phyloP scores from a whole-genome alignment of 1,139 yeast genomes.

The Keqinozyma sinolaborantium region DNA sequence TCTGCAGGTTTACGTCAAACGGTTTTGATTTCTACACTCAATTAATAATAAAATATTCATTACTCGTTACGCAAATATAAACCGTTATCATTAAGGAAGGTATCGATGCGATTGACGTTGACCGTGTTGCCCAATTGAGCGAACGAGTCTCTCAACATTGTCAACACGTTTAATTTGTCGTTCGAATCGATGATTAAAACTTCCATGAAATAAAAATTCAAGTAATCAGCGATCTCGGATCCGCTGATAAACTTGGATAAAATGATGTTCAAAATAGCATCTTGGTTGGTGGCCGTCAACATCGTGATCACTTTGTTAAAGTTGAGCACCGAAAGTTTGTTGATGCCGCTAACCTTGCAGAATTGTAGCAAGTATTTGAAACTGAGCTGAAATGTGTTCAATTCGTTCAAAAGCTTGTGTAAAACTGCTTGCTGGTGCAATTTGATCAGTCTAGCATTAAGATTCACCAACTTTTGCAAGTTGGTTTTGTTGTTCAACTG shows the following conservation, averaged over 20 bases:
- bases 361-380: slow-evolving; percentile 14
- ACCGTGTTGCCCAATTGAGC: slow-evolving; percentile 15
- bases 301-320: slow-evolving; percentile 24
- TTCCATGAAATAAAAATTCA: slow-evolving; percentile 31
- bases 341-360: slow-evolving; percentile 18
- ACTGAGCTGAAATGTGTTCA: slow-evolving; percentile 4
- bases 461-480: slow-evolving; percentile 4
- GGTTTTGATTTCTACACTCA: background rate
- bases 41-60: slow-evolving; percentile 6
- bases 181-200: slow-evolving; percentile 12
- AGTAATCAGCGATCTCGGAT: slow-evolving; percentile 13
- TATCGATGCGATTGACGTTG: slow-evolving; percentile 12
- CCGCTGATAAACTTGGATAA: slow-evolving; percentile 22
- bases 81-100: slow-evolving; percentile 1
- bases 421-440: slow-evolving; percentile 10
- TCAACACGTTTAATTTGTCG: slow-evolving; percentile 16
- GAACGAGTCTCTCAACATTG: slow-evolving; percentile 15
- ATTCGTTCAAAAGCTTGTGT: slow-evolving; percentile 6
- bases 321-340: slow-evolving; percentile 18
- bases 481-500: slow-evolving; percentile 6
- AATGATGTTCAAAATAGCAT: slow-evolving; percentile 23
- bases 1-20: background rate
- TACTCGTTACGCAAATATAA: slow-evolving; percentile 7
- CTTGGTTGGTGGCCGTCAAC: slow-evolving; percentile 21
- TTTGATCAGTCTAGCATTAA: slow-evolving; percentile 6